Conservation (phyloP, 805 yeast genomes). For the Kuraishia hungarica region DNA sequence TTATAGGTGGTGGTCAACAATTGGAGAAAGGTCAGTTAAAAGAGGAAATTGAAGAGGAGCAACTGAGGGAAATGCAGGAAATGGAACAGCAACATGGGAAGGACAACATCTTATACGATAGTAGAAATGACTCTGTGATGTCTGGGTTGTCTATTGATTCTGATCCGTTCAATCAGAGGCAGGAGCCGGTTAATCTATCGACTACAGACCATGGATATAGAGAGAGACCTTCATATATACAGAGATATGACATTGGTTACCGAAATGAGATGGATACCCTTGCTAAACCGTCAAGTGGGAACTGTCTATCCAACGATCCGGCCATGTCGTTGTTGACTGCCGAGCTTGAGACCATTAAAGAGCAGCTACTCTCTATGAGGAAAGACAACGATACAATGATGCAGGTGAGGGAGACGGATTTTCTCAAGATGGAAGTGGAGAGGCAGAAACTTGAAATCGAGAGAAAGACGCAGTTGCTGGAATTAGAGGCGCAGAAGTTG, state of each 20-base stretch:
- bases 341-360: neutral
- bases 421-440: slow-evolving; percentile 63
- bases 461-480: slow-evolving; percentile 15
- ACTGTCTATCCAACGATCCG: neutral
- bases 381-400: slow-evolving; percentile 6
- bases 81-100: slow-evolving; percentile 5
- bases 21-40: slow-evolving; percentile 5
- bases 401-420: slow-evolving; percentile 32
- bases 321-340: neutral
- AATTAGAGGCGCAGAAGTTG: slow-evolving; percentile 14
- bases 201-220: too few relatives aligned
- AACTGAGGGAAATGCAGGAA: too few relatives aligned
- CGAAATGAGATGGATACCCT: too few relatives aligned
- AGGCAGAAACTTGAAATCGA: slow-evolving; percentile 56
- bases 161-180: slow-evolving; percentile 2
- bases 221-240: too few relatives aligned
- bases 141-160: slow-evolving; percentile 14
- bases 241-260: too few relatives aligned
- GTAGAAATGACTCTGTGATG: slow-evolving; percentile 9
- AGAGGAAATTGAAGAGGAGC: slow-evolving; percentile 12
- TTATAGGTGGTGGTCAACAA: neutral
- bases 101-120: neutral
- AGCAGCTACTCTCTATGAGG: neutral
- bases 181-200: too few relatives aligned
- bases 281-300: too few relatives aligned